Conservation (phyloP, 768 basidiomycete species). For the Dendrothele bispora region DNA sequence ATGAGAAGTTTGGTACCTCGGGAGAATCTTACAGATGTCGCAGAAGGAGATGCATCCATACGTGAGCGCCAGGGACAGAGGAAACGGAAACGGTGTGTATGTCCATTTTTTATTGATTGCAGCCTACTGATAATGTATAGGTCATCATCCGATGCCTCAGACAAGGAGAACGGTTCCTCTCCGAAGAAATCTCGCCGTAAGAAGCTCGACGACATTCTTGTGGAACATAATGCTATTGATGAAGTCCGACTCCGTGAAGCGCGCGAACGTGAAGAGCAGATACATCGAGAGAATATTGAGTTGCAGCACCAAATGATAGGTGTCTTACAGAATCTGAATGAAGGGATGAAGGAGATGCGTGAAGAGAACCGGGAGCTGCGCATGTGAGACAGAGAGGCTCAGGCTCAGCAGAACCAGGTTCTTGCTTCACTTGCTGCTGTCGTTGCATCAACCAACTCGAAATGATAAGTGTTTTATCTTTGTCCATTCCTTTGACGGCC, state of each 20-base stretch:
- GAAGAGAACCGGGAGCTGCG: no score
- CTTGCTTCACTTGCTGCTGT: no score
- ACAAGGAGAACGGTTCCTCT: conserved; percentile 8
- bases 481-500: no score
- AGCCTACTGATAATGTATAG: neutral
- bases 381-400: no score
- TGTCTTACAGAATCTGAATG: neutral
- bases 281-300: conserved; percentile 2
- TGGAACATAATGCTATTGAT: conserved; percentile 4
- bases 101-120: neutral
- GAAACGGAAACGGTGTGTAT: conserved; percentile 8
- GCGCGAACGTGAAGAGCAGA: conserved; percentile 1
- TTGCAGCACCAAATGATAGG: conserved; percentile 2
- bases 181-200: conserved; percentile 3
- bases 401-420: no score
- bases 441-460: no score
- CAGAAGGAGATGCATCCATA: conserved; percentile 12
- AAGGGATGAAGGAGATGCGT: conserved; percentile 7
- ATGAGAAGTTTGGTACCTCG: no score
- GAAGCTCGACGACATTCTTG: conserved; percentile 4
- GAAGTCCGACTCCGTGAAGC: conserved; percentile 5
- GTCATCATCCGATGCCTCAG: neutral
- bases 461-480: no score
- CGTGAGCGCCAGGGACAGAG: conserved; percentile 12
- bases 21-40: no score